Conservation (phyloP, 2,329 filamentous ascomycete genomes). For the Lecanicillium sp. region DNA sequence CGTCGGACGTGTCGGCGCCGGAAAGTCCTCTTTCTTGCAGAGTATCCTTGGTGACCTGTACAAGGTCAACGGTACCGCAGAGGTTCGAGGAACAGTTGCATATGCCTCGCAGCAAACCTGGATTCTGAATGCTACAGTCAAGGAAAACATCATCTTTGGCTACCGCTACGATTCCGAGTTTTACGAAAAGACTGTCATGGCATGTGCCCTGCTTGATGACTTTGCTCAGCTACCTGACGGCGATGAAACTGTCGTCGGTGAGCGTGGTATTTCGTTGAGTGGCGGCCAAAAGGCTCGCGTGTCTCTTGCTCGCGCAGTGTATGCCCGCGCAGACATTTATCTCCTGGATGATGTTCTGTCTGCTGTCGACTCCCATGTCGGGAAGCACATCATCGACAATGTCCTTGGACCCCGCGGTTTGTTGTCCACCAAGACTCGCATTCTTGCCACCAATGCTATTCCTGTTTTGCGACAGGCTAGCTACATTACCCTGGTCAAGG, state of each 20-base stretch:
- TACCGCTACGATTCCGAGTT: slow-evolving; percentile 90
- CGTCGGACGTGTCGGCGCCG: slow-evolving; percentile 87
- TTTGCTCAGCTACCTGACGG: slow-evolving; percentile 90
- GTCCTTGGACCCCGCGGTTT: slow-evolving; percentile 83
- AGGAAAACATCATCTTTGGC: slow-evolving; percentile 95
- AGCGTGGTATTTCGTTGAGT: slow-evolving; percentile 91
- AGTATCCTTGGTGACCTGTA: slow-evolving; percentile 84
- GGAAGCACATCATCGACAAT: slow-evolving; percentile 87
- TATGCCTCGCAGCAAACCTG: slow-evolving; percentile 92
- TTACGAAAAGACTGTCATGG: slow-evolving; percentile 86
- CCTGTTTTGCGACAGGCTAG: slow-evolving; percentile 83
- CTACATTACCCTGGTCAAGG: slow-evolving; percentile 76
- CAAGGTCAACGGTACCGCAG: slow-evolving; percentile 78
- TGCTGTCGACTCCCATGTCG: slow-evolving; percentile 97
- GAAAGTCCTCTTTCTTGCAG: slow-evolving; percentile 89
- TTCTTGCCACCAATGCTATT: slow-evolving; percentile 93
- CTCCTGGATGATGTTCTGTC: slow-evolving; percentile 90
- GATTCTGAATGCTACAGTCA: slow-evolving; percentile 97
- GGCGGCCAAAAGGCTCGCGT: slow-evolving; percentile 94
- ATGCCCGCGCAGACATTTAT: slow-evolving; percentile 94
- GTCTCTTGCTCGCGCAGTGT: slow-evolving; percentile 86
- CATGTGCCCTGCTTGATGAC: slow-evolving; percentile 85
- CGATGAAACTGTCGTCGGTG: slow-evolving; percentile 92
- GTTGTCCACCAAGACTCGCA: slow-evolving; percentile 76
- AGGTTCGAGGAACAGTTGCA: slow-evolving; percentile 73